Evolutionary conservation across 257 asterid genomes (phyloP), one percentile per base, ranked within the genome.

Genomic region (Ophiorrhiza pumila): DNA sequence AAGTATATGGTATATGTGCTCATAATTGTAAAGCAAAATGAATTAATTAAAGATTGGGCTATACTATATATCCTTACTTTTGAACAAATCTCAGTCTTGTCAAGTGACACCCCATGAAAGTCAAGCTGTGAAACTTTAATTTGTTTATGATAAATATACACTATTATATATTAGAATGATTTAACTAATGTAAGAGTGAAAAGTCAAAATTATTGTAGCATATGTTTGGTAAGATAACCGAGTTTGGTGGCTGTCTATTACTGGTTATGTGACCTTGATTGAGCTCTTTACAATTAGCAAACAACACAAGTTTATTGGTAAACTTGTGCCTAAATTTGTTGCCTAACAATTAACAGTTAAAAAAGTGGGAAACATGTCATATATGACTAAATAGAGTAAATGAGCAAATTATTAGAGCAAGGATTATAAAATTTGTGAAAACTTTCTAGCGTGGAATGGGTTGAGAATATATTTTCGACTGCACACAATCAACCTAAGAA

Each of bases 181-280:
- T 69, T 32, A 22, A 50, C 0, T 5, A 32, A 50, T 69, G 34
- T 12, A 27, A 56, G 0, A 47, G 31, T 66, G 53, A n/a, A 64
- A 77, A 81, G 84, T 71, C 78, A 71, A 76, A 75, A 70, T 31
- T 45, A 70, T 69, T 57, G 68, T 62, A 77, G 78, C 46, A 59
- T 74, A 68, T 76, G 82, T 84, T 82, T 79, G 87, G 81, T 76
- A 87, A 72, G 72, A 80, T 79, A 75, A 69, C 86, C 79, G 77
- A 74, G 78, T 82, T 80, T 74, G 85, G 83, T 81, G 65, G 82
- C 35, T 64, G 71, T 72, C 83, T 71, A 59, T 81, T 67, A 72
- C 67, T 39, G 43, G 56, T 22, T 43, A 23, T 72, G 80, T 67
- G 66, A 63, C 72, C 2, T 3, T 80, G 78, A 72, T 79, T 46